Base-by-base conservation (phyloP, 2,329 filamentous ascomycete species). In the Talaromyces sp. region DNA sequence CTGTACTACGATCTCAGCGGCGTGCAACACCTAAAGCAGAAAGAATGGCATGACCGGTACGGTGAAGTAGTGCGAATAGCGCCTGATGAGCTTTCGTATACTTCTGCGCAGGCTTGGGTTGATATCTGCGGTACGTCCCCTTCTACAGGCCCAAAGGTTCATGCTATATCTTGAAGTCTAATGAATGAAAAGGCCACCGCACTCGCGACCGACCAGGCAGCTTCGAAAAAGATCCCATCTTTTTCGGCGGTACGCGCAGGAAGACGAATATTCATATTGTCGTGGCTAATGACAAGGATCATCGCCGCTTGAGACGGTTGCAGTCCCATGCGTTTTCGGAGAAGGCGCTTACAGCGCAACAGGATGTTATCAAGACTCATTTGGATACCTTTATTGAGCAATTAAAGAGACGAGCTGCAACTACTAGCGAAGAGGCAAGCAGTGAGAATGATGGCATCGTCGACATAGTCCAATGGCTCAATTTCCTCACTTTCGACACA, bases 61-160 rank as follows among this genome's bases (percentile, higher is more conserved):
- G 73, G 71, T n/a, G 69, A 73, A 17, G 73, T 82, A 0, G 72
- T 83, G 4, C 76, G 81, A 4, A 72, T 80, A 29, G 75, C 73
- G 0, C 81, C 82, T 0, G 77, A 78, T 58, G 73, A 77, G 25
- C 74, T 84, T 8, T 77, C 77, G 3, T 82, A 81, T 59, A 74
- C 72, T 19, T 77, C 73, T 1, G 58, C 75, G 3, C 68, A 77
- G 51, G 76, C 76, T 1, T 80, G 77, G 70, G 75, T 73, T 54
- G 80, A 81, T 25, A 82, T 82, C 27, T 64, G 40, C 15, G 49
- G 29, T 82, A 81, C 65, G 76, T 74, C 15, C 2, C 10, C 10
- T 3, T 43, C 4, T 13, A 43, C 2, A 8, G 15, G 8, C 2
- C 1, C 45, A 5, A 13, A 19, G 1, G 3, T 49, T 2, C 5